phyloP scores from a whole-genome alignment of 441 rosid species.

The Euphorbia schlechtendalii region DNA sequence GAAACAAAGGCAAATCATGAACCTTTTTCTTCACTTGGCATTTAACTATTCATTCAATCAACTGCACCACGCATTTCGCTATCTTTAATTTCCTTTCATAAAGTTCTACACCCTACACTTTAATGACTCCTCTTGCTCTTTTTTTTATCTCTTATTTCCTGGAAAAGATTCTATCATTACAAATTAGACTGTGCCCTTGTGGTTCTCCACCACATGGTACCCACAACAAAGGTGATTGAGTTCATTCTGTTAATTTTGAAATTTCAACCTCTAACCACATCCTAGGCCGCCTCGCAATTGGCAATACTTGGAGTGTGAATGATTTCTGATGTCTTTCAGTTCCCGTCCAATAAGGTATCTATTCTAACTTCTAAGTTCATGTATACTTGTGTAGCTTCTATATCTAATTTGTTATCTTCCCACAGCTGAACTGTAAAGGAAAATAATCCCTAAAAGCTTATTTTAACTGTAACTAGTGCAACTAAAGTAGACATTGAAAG shows the following conservation, averaged over 20 bases:
- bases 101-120: slow-evolving; percentile 9
- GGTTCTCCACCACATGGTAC: neutral
- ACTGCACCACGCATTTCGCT: slow-evolving; percentile 10
- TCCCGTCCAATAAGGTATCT: no score
- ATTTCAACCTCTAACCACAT: neutral
- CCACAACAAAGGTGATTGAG: neutral
- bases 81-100: slow-evolving; percentile 6
- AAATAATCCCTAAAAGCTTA: neutral
- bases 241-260: neutral
- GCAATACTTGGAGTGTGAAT: neutral
- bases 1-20: neutral
- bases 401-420: no score
- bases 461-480: neutral
- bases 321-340: no score
- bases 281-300: neutral
- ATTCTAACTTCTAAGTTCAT: neutral
- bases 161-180: neutral
- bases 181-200: neutral
- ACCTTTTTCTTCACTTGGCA: neutral
- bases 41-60: neutral
- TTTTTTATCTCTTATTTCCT: neutral
- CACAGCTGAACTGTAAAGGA: neutral
- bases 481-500: neutral
- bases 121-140: neutral
- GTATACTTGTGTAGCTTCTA: neutral